Base-by-base conservation (phyloP, 345 rosid species). In the Camelina sativa region DNA sequence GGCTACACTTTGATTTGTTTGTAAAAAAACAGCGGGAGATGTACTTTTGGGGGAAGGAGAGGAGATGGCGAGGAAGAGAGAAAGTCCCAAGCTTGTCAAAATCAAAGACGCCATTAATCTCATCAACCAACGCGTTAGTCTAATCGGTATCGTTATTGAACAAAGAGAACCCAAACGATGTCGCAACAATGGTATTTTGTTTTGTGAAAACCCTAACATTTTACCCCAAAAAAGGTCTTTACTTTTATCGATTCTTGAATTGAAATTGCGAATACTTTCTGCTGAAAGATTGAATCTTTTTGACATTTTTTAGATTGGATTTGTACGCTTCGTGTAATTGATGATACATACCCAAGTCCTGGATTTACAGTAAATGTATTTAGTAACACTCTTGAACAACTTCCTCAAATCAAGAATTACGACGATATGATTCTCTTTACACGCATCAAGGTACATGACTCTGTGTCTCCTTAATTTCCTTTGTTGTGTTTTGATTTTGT, bases 351-450 rank as follows among this genome's bases (percentile, higher is more conserved):
- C 57, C 58, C 71, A 8, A 73, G 63, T 48, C 78, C 63, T 71
- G 94, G 92, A 63, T 67, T 92, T 65, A 55, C 57, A 11, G 80
- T 86, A n/a, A 86, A 85, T 74, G 63, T 85, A 51, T 87, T 82
- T 6, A 80, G 81, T 25, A 86, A 73, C 23, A 70, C 15, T 0
- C 20, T 65, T 61, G 87, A 86, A 54, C 57, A 65, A 20, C 92
- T 90, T 78, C 97, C 98, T 53, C 61, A 16, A 46, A 57, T 83
- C 79, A 79, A 76, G 11, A 81, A 86, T 6, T 59, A 75, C 12
- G 82, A 91, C 13, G 90, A 89, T 76, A 86, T 90, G 30, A 74
- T 90, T 80, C 80, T 76, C 59, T 86, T 92, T 68, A 75, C 78
- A 61, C 83, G 62, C 71, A 85, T 89, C 10, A 67, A 77, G 97